A percentile compares a stretch with the other conserved stretches of the same genome.
phyloP scores from a whole-genome alignment of 139 green algal genomes.

The Axilococcus clingmanii region DNA sequence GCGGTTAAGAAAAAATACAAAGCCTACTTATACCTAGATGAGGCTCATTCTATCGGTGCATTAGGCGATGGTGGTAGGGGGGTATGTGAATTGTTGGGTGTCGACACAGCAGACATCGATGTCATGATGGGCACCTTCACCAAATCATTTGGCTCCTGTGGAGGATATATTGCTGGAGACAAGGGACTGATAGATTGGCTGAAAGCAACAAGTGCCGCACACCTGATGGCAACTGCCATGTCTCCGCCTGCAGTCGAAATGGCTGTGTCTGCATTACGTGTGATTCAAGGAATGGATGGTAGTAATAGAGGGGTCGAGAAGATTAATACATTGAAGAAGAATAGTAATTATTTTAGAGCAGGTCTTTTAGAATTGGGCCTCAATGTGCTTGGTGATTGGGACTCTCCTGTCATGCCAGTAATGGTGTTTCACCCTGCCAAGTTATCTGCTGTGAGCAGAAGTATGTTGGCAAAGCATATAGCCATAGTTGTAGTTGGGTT shows the following conservation, averaged over 20 bases:
- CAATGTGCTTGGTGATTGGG: conserved; percentile 85
- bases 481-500: conserved; percentile 96
- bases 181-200: conserved; percentile 68
- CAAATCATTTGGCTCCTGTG: conserved; percentile 95
- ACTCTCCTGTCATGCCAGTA: conserved; percentile 95
- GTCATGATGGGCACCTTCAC: conserved; percentile 99
- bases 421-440: conserved; percentile 92
- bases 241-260: conserved; percentile 66
- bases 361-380: conserved; percentile 65
- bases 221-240: conserved; percentile 84
- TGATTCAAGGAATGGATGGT: conserved; percentile 57
- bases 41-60: conserved; percentile 96
- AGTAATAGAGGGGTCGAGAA: conserved; percentile 52
- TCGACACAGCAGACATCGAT: conserved; percentile 82
- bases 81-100: conserved; percentile 79
- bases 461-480: conserved; percentile 53
- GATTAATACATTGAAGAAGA: conserved; percentile 53
- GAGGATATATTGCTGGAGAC: conserved; percentile 82
- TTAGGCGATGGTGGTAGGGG: conserved; percentile 72
- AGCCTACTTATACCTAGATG: conserved; percentile 97
- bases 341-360: conserved; percentile 86
- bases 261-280: conserved; percentile 60
- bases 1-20: conserved; percentile 71
- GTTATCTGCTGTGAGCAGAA: conserved; percentile 63
- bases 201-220: conserved; percentile 38